Base-by-base conservation (phyloP, 2,329 filamentous ascomycete genomes). In the Neurospora sp. region DNA sequence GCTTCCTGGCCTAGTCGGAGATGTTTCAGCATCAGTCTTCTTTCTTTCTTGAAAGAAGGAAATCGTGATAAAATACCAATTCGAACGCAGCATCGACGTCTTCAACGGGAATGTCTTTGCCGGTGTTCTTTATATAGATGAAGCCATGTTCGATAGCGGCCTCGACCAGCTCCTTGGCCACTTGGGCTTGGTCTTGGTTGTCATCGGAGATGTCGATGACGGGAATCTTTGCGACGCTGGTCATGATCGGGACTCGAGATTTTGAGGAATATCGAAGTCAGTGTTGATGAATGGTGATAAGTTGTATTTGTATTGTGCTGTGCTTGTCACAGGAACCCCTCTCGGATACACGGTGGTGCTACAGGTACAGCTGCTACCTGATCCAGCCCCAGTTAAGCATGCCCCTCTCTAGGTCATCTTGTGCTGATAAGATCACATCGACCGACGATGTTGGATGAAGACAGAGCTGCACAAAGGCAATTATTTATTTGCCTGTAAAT, bases 61-160 rank as follows among this genome's bases (percentile, higher is more conserved):
- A 40, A 66, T 41, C n/a, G 19, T 62, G 19, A 66, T 67, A 8
- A 75, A 81, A 74, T 83, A 96, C 93, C 77, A 97, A 79, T 15
- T 85, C 81, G 82, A 97, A 98, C 8, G 91, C 89, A 65, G 83
- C 82, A 10, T 91, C 85, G 52, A 97, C 88, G 68, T 89, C 86
- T 37, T 85, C 80, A 0, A 85, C 80, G 0, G 90, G 83, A 66
- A 97, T 92, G 71, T 91, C 88, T 12, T 84, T 83, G 62, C 89
- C 90, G 28, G 88, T 85, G 77, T 92, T 94, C 77, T 89, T 90
- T 76, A 98, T 89, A 78, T 96, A 98, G 72, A 97, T 87, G 80
- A 98, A 98, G 72, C 95, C 95, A 80, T 93, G 91, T 69, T 90
- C 88, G 43, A 89, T 87, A 2, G 93, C 94, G 1, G 95, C 95